A percentile compares a stretch with the other conserved stretches of the same genome.
Conservation (phyloP, 106 monocot genomes). For the Acorus gramineus region DNA sequence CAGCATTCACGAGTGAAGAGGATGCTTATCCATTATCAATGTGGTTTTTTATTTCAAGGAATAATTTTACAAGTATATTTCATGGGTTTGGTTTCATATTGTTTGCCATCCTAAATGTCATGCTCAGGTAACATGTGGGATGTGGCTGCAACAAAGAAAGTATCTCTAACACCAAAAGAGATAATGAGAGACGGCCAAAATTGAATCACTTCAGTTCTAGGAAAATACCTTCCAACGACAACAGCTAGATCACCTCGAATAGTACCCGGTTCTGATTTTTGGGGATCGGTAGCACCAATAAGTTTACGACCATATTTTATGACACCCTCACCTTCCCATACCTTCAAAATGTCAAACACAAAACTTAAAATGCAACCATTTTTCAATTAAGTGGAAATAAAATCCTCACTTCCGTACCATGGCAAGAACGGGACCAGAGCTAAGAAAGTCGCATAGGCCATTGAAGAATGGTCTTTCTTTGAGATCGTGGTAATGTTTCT, state of each 20-base stretch:
- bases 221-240: slow-evolving; percentile 72
- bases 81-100: too few species aligned
- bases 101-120: too few species aligned
- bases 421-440: slow-evolving; percentile 92
- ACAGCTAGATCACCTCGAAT: slow-evolving; percentile 96
- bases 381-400: background rate
- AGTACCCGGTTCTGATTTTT: slow-evolving; percentile 83
- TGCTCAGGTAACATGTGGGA: too few species aligned
- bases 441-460: slow-evolving; percentile 86
- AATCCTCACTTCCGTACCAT: slow-evolving; percentile 42
- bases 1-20: too few species aligned
- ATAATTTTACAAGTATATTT: too few species aligned
- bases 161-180: too few species aligned
- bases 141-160: too few species aligned
- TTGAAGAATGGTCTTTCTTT: slow-evolving; percentile 90
- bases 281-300: slow-evolving; percentile 92
- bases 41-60: too few species aligned
- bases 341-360: slow-evolving; percentile 27
- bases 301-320: slow-evolving; percentile 94
- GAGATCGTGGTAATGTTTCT: slow-evolving; percentile 95
- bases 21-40: too few species aligned
- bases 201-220: too few species aligned
- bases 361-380: background rate
- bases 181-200: too few species aligned
- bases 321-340: slow-evolving; percentile 99